These are phyloP conservation scores for Musa troglodytarum DNA, from an alignment of 176 grass and related monocot genomes.

Conservation along the genomic window DNA sequence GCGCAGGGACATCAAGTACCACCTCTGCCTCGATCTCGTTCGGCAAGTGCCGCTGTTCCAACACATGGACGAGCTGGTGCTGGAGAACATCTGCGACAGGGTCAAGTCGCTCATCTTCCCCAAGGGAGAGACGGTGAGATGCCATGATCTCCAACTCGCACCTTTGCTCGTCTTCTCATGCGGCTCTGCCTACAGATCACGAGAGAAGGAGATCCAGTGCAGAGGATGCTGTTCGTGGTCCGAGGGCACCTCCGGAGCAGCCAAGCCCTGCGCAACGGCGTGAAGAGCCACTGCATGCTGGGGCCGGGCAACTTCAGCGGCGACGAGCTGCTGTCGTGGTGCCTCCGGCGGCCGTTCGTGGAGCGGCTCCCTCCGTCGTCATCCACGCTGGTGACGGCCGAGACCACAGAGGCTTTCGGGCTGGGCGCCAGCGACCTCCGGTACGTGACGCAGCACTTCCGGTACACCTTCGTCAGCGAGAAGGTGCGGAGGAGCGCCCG, in stretches of 20 bases:
- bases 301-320: conserved; percentile 82
- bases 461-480: conserved; percentile 81
- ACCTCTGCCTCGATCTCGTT: conserved; percentile 82
- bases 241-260: conserved; percentile 69
- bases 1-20: conserved; percentile 75
- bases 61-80: conserved; percentile 83
- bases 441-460: conserved; percentile 4
- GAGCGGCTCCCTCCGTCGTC: conserved; percentile 69
- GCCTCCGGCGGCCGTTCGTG: conserved; percentile 60
- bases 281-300: conserved; percentile 69
- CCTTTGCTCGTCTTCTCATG: not conserved
- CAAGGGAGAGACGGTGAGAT: conserved; percentile 56
- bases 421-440: not conserved
- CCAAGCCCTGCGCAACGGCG: conserved; percentile 61
- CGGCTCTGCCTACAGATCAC: conserved; percentile 28
- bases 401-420: conserved; percentile 56
- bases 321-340: conserved; percentile 88
- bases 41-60: conserved; percentile 78
- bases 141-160: not conserved
- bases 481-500: conserved; percentile 57
- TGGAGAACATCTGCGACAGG: conserved; percentile 92
- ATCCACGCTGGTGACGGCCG: conserved; percentile 49
- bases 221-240: conserved; percentile 81
- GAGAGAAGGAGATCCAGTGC: conserved; percentile 58
- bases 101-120: conserved; percentile 60